phyloP scores from a whole-genome alignment of 805 yeast genomes.

The Starmerella vaccinii region DNA sequence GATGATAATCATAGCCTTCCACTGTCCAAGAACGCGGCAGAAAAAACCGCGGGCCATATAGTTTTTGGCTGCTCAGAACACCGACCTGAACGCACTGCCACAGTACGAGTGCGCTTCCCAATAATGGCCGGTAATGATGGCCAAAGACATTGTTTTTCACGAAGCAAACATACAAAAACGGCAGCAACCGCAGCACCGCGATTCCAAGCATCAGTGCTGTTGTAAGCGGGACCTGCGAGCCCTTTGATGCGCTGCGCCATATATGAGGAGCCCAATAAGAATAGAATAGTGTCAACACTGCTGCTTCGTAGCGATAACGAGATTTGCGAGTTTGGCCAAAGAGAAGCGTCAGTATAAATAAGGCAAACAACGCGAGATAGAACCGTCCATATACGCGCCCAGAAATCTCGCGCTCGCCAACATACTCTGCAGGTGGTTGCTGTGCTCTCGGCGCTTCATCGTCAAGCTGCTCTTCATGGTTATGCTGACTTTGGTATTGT shows the following conservation, averaged over 20 bases:
- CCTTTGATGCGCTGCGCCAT: slow-evolving; percentile 1
- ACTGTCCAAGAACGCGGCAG: slow-evolving; percentile 5
- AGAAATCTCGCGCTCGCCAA: slow-evolving; percentile 4
- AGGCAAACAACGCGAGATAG: background rate
- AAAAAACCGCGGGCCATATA: slow-evolving; percentile 4
- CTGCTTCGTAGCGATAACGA: slow-evolving; percentile 1
- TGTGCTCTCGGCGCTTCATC: background rate
- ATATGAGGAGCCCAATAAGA: slow-evolving; percentile 1
- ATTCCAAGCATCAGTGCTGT: background rate
- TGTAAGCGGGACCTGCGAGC: slow-evolving; percentile 4
- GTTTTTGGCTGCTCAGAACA: background rate
- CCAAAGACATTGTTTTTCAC: background rate
- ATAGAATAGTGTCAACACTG: background rate
- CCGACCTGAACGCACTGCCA: slow-evolving; percentile 2
- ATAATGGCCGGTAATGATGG: background rate
- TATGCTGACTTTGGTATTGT: background rate
- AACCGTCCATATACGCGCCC: slow-evolving; percentile 4
- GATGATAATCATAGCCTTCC: slow-evolving; percentile 3
- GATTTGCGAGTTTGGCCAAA: background rate
- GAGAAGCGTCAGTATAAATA: background rate
- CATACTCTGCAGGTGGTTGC: background rate
- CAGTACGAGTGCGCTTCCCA: background rate
- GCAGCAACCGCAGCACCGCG: background rate
- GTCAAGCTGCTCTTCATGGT: background rate
- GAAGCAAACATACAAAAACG: background rate